These are phyloP conservation scores for Diaporthe helianthi DNA, from an alignment of 2,329 filamentous ascomycete genomes.

Conservation along the genomic window DNA sequence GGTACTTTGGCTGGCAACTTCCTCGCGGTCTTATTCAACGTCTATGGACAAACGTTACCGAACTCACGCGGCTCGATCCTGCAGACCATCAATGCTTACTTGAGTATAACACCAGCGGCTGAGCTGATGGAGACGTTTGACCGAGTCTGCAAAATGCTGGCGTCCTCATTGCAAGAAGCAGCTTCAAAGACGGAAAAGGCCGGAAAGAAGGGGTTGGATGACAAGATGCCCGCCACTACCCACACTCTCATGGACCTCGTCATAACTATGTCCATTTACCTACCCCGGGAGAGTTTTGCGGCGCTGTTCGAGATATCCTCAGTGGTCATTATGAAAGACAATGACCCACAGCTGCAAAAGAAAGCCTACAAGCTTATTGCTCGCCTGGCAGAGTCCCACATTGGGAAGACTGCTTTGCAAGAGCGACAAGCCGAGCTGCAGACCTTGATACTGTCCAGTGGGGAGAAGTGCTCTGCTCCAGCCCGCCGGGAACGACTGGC, in stretches of 20 bases:
- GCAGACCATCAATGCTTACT: slow-evolving; percentile 91
- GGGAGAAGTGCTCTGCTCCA: slow-evolving; percentile 85
- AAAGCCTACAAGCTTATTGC: slow-evolving; percentile 99
- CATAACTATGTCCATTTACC: slow-evolving; percentile 93
- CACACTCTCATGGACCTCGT: slow-evolving; percentile 97
- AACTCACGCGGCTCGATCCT: slow-evolving; percentile 90
- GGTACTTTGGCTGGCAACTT: slow-evolving; percentile 84
- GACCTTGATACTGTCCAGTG: slow-evolving; percentile 76
- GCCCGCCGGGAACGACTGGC: slow-evolving; percentile 85
- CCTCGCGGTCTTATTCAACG: slow-evolving; percentile 97
- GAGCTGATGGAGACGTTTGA: slow-evolving; percentile 90
- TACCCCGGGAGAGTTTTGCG: slow-evolving; percentile 84
- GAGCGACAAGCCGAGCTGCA: slow-evolving; percentile 83
- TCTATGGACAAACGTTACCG: slow-evolving; percentile 94
- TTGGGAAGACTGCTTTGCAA: slow-evolving; percentile 76
- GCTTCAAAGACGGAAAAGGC: slow-evolving; percentile 64
- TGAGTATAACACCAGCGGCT: slow-evolving; percentile 81
- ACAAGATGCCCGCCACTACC: slow-evolving; percentile 87
- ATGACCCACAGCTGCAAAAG: slow-evolving; percentile 94
- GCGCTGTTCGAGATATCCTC: slow-evolving; percentile 87
- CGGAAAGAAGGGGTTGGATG: slow-evolving; percentile 66
- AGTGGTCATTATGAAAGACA: slow-evolving; percentile 78
- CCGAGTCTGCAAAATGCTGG: slow-evolving; percentile 84
- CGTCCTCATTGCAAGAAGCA: slow-evolving; percentile 67
- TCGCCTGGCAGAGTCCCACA: slow-evolving; percentile 81